phyloP scores from a whole-genome alignment of 2,329 filamentous ascomycete genomes.

The Verticillium albo-atrum region DNA sequence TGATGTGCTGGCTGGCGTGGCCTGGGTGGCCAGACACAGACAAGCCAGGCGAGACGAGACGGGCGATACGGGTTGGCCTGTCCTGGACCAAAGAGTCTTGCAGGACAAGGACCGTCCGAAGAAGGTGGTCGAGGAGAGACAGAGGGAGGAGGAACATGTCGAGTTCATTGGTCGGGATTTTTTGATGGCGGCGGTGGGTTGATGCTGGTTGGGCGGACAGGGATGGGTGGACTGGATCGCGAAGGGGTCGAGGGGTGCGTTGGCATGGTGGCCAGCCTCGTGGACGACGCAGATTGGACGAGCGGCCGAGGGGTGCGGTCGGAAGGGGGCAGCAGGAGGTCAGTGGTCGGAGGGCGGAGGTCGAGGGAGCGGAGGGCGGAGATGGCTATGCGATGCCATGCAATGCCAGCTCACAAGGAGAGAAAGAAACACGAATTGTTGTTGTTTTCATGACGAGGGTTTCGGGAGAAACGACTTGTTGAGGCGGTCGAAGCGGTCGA shows the following conservation, averaged over 20 bases:
- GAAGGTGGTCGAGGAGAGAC: not conserved
- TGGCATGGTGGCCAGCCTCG: constrained; percentile 13
- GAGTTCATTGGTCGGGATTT: not conserved
- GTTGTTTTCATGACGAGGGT: not conserved
- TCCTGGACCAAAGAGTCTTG: not conserved
- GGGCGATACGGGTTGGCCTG: not conserved
- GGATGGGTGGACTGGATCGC: constrained; percentile 7
- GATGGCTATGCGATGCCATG: constrained; percentile 2
- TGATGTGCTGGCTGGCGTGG: not conserved
- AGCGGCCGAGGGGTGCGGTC: constrained; percentile 5
- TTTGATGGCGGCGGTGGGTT: constrained; percentile 1
- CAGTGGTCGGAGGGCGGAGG: not conserved
- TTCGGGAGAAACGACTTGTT: not conserved
- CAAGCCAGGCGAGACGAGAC: too few species aligned
- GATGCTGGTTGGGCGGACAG: constrained; percentile 4
- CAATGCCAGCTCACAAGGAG: constrained; percentile 1
- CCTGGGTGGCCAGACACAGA: not conserved
- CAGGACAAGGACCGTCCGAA: not conserved
- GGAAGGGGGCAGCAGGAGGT: constrained; percentile 1
- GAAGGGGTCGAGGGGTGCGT: constrained; percentile 10
- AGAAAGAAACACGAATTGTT: not conserved
- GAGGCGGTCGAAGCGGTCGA: not conserved
- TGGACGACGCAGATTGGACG: constrained; percentile 15
- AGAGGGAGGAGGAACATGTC: not conserved
- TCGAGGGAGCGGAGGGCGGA: not conserved